Percentiles rank a stretch among this genome's conserved stretches.
phyloP scores from a whole-genome alignment of 768 basidiomycete genomes.

The Sistotremastrum niveocremeum region DNA sequence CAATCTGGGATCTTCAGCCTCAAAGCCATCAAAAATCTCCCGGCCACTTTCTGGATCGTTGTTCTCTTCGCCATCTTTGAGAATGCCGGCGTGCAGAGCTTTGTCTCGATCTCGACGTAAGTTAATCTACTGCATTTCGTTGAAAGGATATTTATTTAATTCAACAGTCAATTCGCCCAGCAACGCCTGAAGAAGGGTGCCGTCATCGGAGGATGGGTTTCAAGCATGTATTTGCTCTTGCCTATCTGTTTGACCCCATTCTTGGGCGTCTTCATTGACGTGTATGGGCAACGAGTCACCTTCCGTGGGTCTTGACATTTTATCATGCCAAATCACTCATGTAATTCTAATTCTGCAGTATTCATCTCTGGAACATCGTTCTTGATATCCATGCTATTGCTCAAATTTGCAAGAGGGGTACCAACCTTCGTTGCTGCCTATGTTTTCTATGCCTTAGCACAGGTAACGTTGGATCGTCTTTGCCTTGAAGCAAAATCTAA shows the following conservation, averaged over 20 bases:
- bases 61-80: constrained; percentile 28
- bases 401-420: constrained; percentile 25
- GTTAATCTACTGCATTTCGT: constrained; percentile 2
- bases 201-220: constrained; percentile 31
- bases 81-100: constrained; percentile 30
- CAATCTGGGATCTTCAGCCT: constrained; percentile 19
- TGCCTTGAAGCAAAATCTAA: background rate
- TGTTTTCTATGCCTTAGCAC: constrained; percentile 28
- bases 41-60: constrained; percentile 28
- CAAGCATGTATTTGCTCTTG: constrained; percentile 28
- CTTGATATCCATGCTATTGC: constrained; percentile 26
- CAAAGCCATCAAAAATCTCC: constrained; percentile 19
- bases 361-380: constrained; percentile 27
- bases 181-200: constrained; percentile 29
- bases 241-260: constrained; percentile 27
- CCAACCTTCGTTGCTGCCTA: constrained; percentile 29
- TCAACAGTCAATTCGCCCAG: constrained; percentile 26
- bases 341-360: constrained; percentile 12
- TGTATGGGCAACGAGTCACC: constrained; percentile 23
- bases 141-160: background rate
- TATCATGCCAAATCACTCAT: background rate
- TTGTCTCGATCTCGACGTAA: constrained; percentile 31
- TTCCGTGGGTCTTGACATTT: constrained; percentile 18
- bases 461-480: constrained; percentile 12
- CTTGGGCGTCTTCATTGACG: constrained; percentile 27